Percentiles rank a stretch among this genome's conserved stretches.
Conservation (phyloP, 257 asterid species). For the Pogostemon cablin region DNA sequence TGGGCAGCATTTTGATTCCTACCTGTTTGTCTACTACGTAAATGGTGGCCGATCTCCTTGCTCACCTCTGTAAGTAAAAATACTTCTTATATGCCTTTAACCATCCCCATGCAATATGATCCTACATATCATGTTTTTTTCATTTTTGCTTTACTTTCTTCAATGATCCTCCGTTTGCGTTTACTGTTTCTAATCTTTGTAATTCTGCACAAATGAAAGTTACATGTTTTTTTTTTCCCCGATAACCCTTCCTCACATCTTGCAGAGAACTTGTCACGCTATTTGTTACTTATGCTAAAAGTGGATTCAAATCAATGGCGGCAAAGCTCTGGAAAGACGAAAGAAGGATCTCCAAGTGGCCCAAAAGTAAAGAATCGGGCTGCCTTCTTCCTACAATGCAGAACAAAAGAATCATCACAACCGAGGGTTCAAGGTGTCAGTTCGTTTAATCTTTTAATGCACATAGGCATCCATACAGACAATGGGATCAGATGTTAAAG, state of each 20-base stretch:
- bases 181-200: not conserved
- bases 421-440: constrained; percentile 52
- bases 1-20: constrained; percentile 85
- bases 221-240: not conserved
- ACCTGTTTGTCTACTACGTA: constrained; percentile 90
- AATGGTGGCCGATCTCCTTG: constrained; percentile 97
- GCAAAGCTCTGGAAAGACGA: constrained; percentile 80
- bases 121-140: not conserved
- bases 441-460: constrained; percentile 43
- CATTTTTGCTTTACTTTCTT: too few relatives aligned
- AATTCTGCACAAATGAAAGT: not conserved
- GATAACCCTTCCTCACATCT: constrained; percentile 22
- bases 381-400: constrained; percentile 74
- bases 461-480: not conserved
- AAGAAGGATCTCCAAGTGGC: constrained; percentile 62
- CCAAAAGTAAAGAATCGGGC: constrained; percentile 69
- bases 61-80: constrained; percentile 83
- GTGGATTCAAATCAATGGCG: constrained; percentile 59
- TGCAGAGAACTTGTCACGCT: constrained; percentile 77
- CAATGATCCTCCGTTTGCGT: too few relatives aligned
- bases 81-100: constrained; percentile 8
- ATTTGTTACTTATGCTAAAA: constrained; percentile 59
- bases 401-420: constrained; percentile 53
- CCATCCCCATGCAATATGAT: not conserved
- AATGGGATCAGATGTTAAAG: not conserved